These are phyloP conservation scores for Beta macrorhiza DNA, from an alignment of 179 eudicot genomes.

Conservation along the genomic window DNA sequence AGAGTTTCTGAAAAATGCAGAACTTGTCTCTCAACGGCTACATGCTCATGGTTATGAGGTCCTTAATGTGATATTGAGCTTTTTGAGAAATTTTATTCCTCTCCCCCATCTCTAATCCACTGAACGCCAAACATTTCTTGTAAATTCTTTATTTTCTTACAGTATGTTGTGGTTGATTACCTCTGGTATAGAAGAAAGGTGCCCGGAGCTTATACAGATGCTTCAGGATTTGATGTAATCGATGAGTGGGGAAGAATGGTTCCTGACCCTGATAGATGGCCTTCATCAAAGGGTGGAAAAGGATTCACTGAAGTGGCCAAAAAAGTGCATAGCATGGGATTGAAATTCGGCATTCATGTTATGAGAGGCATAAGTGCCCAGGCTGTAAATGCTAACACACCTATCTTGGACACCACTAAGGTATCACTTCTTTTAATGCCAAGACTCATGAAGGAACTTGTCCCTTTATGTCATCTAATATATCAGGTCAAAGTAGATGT, in stretches of 20 bases:
- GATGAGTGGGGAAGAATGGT: slow-evolving; percentile 97
- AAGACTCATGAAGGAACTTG: neutral
- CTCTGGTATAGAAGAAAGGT: slow-evolving; percentile 91
- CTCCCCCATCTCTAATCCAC: neutral
- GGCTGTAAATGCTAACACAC: slow-evolving; percentile 77
- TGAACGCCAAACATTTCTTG: slow-evolving; percentile 2
- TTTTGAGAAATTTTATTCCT: neutral
- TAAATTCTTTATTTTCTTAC: slow-evolving; percentile 26
- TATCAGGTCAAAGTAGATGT: neutral
- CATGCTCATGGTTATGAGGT: slow-evolving; percentile 83
- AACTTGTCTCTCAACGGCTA: slow-evolving; percentile 62
- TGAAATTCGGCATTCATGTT: slow-evolving; percentile 94
- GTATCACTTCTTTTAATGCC: slow-evolving; percentile 34
- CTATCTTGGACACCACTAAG: slow-evolving; percentile 69
- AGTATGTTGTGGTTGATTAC: slow-evolving; percentile 97
- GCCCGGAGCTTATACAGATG: slow-evolving; percentile 63
- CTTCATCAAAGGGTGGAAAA: slow-evolving; percentile 73
- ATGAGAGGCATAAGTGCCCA: slow-evolving; percentile 92
- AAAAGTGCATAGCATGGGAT: slow-evolving; percentile 82
- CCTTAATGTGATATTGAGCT: neutral
- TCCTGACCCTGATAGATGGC: slow-evolving; percentile 92
- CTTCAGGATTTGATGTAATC: slow-evolving; percentile 81
- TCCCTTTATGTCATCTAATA: neutral
- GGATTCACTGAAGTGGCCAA: slow-evolving; percentile 74
- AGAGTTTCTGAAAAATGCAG: slow-evolving; percentile 76